Conservation (phyloP, 257 asterid genomes). For the Solanum dulcamara region DNA sequence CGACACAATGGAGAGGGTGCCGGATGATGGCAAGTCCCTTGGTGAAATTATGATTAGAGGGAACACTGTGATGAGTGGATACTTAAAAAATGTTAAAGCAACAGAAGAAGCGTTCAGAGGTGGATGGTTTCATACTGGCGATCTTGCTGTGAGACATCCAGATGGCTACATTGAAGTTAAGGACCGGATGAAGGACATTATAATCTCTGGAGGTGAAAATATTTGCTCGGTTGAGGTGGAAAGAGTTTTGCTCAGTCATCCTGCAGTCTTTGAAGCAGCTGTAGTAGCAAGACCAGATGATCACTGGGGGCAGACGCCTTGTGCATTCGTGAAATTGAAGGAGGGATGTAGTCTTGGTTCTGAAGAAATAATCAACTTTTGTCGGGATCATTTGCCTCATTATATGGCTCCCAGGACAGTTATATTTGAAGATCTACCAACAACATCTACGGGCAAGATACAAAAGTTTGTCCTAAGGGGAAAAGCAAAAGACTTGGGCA, state of each 20-base stretch:
- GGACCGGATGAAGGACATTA: conserved; percentile 22
- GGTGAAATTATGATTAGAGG: conserved; percentile 30
- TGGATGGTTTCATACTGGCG: conserved; percentile 31
- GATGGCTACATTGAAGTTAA: conserved; percentile 24
- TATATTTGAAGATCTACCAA: conserved; percentile 22
- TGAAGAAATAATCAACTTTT: conserved; percentile 17
- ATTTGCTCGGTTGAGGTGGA: conserved; percentile 26
- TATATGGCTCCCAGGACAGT: conserved; percentile 30
- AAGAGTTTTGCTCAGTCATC: conserved; percentile 22
- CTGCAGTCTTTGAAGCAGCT: conserved; percentile 26
- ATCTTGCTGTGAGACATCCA: conserved; percentile 30
- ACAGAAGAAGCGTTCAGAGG: conserved; percentile 24
- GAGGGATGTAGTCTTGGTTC: conserved; percentile 11
- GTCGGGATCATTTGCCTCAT: conserved; percentile 23
- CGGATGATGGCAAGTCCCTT: conserved; percentile 19
- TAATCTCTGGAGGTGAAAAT: conserved; percentile 31
- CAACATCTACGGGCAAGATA: conserved; percentile 27
- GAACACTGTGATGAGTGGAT: conserved; percentile 33
- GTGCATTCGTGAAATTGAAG: conserved; percentile 29
- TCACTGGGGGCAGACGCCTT: conserved; percentile 35
- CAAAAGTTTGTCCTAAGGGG: conserved; percentile 17
- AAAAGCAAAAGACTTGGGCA: conserved; percentile 27
- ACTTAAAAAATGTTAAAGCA: conserved; percentile 16
- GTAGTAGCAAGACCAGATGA: conserved; percentile 30
- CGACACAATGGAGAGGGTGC: conserved; percentile 10